Base-by-base conservation (phyloP, 2,329 filamentous ascomycete species). In the Sclerotinia sclerotiorum region DNA sequence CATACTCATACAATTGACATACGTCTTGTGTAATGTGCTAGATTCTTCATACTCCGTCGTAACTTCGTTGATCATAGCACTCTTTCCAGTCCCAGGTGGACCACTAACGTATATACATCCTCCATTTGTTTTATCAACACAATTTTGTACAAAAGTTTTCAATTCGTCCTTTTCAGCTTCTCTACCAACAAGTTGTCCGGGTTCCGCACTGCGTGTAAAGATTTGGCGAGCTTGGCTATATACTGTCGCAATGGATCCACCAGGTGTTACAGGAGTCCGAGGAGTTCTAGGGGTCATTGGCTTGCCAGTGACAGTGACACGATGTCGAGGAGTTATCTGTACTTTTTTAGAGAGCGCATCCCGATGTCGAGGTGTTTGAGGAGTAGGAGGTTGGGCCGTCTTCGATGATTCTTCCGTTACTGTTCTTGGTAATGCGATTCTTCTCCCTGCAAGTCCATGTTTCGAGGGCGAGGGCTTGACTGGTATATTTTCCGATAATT, bases 1-100 rank as follows among this genome's bases (percentile, higher is more conserved):
- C 79, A 97, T 89, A 79, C 94, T 97, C 89, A 97, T 97, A 80
- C 95, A 99, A 78, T 99, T 99, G 83, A 99, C 85, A 76, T 94
- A 94, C 2, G 89, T 88, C 65, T 89, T 88, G 74, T 87, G 88
- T 65, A 95, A 82, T 5, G 79, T 79, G 17, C 79, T 75, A 2
- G 82, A 79, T 21, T 84, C 77, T 15, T 81, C 81, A 61, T 90
- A 80, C 55, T 87, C 83, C 60, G 87, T 82, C 60, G 90, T 90
- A 63, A 97, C 87, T 77, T 96, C 90, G 71, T 89, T 89, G 70
- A 98, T 88, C 83, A 98, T 90, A 42, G 95, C 95, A 78, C 94
- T 98, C 82, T 99, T 99, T 67, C 95, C 95, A 0, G 95, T 99
- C 15, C 95, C 95, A 2, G 95, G 95, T 5, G 95, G 95, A 0